A percentile compares a stretch with the other conserved stretches of the same genome.
These are phyloP conservation scores for Lasiodiplodia theobromae DNA, from an alignment of 2,329 filamentous ascomycete genomes.

Conservation along the genomic window DNA sequence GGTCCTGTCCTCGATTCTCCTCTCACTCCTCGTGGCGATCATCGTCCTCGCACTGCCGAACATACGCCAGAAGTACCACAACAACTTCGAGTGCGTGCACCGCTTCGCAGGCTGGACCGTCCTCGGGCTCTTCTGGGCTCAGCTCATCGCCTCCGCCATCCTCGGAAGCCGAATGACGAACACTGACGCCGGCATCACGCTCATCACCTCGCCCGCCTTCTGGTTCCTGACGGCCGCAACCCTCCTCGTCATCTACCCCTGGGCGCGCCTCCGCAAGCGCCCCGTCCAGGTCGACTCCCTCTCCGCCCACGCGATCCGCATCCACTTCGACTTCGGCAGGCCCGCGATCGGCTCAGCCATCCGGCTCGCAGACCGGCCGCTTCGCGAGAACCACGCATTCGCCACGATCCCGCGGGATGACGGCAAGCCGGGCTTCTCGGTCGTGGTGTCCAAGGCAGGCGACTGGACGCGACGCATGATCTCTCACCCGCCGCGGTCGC, in stretches of 20 bases:
- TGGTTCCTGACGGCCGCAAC: constrained; percentile 76
- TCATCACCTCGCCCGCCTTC: constrained; percentile 62
- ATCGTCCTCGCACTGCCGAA: constrained; percentile 38
- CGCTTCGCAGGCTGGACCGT: constrained; percentile 45
- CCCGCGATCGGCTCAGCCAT: constrained; percentile 20
- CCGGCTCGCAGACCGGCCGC: constrained; percentile 34
- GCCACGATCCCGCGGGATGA: constrained; percentile 45
- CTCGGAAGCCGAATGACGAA: constrained; percentile 15
- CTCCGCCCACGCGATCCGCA: constrained; percentile 73
- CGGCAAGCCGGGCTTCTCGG: constrained; percentile 34
- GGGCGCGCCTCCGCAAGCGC: constrained; percentile 74
- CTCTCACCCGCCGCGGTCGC: constrained; percentile 38
- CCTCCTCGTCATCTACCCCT: constrained; percentile 72
- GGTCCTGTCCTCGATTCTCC: constrained; percentile 35
- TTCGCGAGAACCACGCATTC: constrained; percentile 47
- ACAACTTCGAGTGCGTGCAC: constrained; percentile 45
- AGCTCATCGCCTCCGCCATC: constrained; percentile 24
- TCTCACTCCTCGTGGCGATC: constrained; percentile 37
- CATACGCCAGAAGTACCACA: constrained; percentile 38
- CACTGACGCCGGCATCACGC: constrained; percentile 42
- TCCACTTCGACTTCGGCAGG: constrained; percentile 55
- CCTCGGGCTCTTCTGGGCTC: constrained; percentile 44
- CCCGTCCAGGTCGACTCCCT: constrained; percentile 70
- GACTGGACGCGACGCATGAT: constrained; percentile 42
- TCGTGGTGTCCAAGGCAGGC: constrained; percentile 44